These are phyloP conservation scores for Vitis labrusca DNA, from an alignment of 164 flowering plant genomes.

Conservation along the genomic window DNA sequence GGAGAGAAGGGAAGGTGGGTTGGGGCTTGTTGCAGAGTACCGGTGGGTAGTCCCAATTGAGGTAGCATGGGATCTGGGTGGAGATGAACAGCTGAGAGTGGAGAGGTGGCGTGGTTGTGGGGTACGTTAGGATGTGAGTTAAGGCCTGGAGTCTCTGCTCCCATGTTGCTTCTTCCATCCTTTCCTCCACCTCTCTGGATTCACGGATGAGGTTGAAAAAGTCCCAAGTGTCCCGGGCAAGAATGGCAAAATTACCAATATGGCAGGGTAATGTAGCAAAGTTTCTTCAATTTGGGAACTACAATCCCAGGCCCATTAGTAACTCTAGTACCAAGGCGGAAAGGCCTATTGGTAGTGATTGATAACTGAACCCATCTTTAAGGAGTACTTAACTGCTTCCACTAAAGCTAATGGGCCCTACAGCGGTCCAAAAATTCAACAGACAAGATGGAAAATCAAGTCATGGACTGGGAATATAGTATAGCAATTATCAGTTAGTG, in stretches of 20 bases:
- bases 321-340: too few species aligned
- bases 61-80: slow-evolving; percentile 71
- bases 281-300: too few species aligned
- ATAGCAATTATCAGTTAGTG: too few species aligned
- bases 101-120: slow-evolving; percentile 69
- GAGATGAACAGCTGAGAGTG: slow-evolving; percentile 78
- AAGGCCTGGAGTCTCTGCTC: slow-evolving; percentile 59
- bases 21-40: slow-evolving; percentile 48
- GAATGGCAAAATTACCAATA: neutral
- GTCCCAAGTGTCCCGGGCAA: neutral
- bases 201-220: slow-evolving; percentile 1
- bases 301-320: too few species aligned
- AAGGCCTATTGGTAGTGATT: too few species aligned
- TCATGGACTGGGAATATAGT: too few species aligned
- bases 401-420: too few species aligned
- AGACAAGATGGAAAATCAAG: too few species aligned
- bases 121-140: slow-evolving; percentile 73
- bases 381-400: too few species aligned
- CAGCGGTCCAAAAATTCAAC: too few species aligned
- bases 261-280: neutral
- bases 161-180: slow-evolving; percentile 69
- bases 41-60: slow-evolving; percentile 87
- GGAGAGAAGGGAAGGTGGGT: slow-evolving; percentile 28
- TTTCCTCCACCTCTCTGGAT: slow-evolving; percentile 33
- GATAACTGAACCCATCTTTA: too few species aligned